A percentile compares a stretch with the other conserved stretches of the same genome.
Evolutionary conservation across 352 stramenopile species (phyloP).

Genomic region (Phytopythium oedochilum): DNA sequence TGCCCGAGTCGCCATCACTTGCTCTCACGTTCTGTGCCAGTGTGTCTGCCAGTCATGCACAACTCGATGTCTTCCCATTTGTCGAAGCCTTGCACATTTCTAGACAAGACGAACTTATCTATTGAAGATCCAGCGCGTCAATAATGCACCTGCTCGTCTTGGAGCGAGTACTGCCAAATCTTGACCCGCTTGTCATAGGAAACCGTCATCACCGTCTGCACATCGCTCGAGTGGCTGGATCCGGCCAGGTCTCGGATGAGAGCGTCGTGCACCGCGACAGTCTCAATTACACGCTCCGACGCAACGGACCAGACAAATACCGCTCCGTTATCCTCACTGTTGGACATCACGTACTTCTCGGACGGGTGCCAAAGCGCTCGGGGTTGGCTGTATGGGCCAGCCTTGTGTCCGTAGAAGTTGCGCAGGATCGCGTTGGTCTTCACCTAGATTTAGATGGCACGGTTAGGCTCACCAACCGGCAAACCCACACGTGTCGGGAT

Average conservation of each 20-base stretch:
- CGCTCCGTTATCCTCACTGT: constrained; percentile 61
- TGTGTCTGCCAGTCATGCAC: no score
- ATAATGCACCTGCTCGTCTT: neutral
- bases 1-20: neutral
- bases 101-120: neutral
- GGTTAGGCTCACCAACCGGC: neutral
- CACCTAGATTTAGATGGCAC: constrained; percentile 22
- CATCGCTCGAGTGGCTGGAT: neutral
- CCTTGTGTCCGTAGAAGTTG: constrained; percentile 84
- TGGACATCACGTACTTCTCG: constrained; percentile 83
- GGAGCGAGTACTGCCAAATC: constrained; percentile 36
- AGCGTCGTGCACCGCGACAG: constrained; percentile 61
- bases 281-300: constrained; percentile 70
- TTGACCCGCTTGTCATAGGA: constrained; percentile 83
- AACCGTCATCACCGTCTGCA: constrained; percentile 43
- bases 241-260: constrained; percentile 48
- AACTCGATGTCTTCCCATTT: no score
- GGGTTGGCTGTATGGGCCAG: constrained; percentile 77
- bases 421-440: constrained; percentile 59
- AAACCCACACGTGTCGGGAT: neutral
- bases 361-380: constrained; percentile 69
- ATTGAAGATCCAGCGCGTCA: neutral
- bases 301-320: constrained; percentile 75
- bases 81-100: neutral
- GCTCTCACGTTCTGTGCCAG: neutral